These are phyloP conservation scores for Achaetomiella virescens DNA, from an alignment of 495 filamentous ascomycete genomes.

Conservation along the genomic window DNA sequence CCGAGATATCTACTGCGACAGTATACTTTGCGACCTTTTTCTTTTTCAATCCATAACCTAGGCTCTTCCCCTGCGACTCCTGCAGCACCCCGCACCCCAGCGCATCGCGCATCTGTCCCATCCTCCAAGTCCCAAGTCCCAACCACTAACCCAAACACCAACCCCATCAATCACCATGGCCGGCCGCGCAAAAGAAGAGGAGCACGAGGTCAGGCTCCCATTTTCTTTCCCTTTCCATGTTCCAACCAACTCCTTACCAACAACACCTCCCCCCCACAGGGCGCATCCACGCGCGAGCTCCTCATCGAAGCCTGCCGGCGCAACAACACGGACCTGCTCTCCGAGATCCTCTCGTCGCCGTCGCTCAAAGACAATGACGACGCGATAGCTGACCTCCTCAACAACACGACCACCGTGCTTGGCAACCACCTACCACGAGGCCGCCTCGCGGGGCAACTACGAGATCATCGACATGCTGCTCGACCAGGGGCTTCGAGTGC, in stretches of 20 bases:
- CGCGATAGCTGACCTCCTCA: conserved; percentile 65
- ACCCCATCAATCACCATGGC: conserved; percentile 32
- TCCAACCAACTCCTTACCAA: background rate
- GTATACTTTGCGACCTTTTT: no score
- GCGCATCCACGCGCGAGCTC: conserved; percentile 76
- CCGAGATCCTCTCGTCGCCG: conserved; percentile 46
- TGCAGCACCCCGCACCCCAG: no score
- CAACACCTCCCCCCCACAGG: conserved; percentile 43
- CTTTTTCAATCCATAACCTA: no score
- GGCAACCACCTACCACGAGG: conserved; percentile 88
- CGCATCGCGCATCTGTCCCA: no score
- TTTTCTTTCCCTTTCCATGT: background rate
- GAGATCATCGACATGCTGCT: conserved; percentile 88
- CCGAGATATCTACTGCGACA: no score
- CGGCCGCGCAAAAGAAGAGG: conserved; percentile 29
- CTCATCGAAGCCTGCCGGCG: conserved; percentile 90
- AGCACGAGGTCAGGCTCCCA: conserved; percentile 34
- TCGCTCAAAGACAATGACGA: conserved; percentile 26
- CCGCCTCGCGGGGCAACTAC: conserved; percentile 79
- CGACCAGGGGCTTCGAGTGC: conserved; percentile 89
- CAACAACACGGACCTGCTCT: conserved; percentile 80
- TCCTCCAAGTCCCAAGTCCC: background rate
- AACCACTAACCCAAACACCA: background rate
- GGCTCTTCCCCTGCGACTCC: no score
- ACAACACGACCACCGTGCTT: conserved; percentile 73